Base-by-base conservation (phyloP, 371 early-diverging fungal species). In the Blyttiomyces sp. region DNA sequence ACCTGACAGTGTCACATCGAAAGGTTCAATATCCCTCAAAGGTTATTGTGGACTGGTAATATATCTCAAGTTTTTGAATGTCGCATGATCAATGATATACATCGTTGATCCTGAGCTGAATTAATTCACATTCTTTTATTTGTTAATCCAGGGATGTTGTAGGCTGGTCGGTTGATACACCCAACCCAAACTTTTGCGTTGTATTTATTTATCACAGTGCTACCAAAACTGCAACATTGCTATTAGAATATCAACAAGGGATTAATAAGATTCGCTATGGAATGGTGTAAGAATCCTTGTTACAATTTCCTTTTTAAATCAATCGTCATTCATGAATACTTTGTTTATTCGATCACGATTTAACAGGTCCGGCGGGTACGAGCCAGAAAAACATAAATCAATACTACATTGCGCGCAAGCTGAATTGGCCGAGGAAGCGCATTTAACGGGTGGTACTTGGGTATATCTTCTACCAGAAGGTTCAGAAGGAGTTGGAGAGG, bases 381-480 rank as follows among this genome's bases (percentile, higher is more conserved):
- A 87, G 49, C 68, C 64, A 11, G 69, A 63, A 53, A 87, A 87
- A 59, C 86, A 85, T 63, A 48, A 34, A 13, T 69, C 72, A 72
- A 67, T 79, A 9, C 57, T 74, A 7, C 76, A 86, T 36, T 69
- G 82, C 43, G 85, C 84, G 3, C 70, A 75, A 55, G 70, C 73
- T 46, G 87, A 87, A 59, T 66, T 87, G 0, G 82, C 84, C 4
- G 87, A 87, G 66, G 87, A 87, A 66, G 80, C 84, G 6, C 69
- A 63, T 3, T 70, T 87, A 36, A 81, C 68, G 26, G 76, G 70
- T 17, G 87, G 84, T 1, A 33, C 51, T 39, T 81, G 77, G 81
- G 75, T 85, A 35, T 64, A 59, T 21, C 61, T 86, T n/a, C 55
- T 81, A 2, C 81, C 80, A 4, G 64, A 71, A 5, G 71, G 68